Evolutionary conservation across 495 filamentous ascomycete genomes (phyloP).

Genomic region (Neurospora sp.): DNA sequence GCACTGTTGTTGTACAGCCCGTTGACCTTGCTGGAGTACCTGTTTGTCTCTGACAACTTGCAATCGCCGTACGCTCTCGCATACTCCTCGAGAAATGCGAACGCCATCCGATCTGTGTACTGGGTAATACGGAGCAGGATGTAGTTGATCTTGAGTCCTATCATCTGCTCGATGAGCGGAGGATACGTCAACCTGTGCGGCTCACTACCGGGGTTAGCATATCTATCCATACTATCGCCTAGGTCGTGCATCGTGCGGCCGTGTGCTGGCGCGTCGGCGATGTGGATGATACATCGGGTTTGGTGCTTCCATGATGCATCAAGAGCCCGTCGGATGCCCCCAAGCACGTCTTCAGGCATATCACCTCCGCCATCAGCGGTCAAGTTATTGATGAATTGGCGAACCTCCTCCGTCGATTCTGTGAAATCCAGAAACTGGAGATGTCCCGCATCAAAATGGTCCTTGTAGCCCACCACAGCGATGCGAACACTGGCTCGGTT

Average conservation of each 20-base stretch:
- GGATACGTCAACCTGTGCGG: constrained; percentile 23
- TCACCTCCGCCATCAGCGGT: constrained; percentile 19
- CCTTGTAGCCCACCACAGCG: constrained; percentile 30
- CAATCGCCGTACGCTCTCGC: constrained; percentile 10
- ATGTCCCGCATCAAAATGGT: constrained; percentile 19
- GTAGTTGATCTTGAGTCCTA: constrained; percentile 27
- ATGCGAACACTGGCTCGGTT: constrained; percentile 31
- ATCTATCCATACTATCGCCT: constrained; percentile 8
- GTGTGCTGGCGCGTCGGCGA: constrained; percentile 27
- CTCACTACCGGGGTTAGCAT: constrained; percentile 18
- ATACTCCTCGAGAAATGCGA: constrained; percentile 21
- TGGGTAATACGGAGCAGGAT: constrained; percentile 23
- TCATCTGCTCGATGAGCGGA: constrained; percentile 19
- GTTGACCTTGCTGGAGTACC: constrained; percentile 10
- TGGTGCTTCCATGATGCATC: constrained; percentile 22
- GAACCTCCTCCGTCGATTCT: constrained; percentile 9
- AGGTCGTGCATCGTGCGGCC: constrained; percentile 16
- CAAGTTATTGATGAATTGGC: constrained; percentile 13
- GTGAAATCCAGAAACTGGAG: constrained; percentile 31
- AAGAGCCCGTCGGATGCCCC: constrained; percentile 19
- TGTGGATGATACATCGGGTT: constrained; percentile 31
- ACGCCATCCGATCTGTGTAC: constrained; percentile 24
- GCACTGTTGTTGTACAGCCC: neutral
- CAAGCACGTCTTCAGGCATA: constrained; percentile 25
- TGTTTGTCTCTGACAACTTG: constrained; percentile 14